Base-by-base conservation (phyloP, 306 rosid genomes). In the Dalbergia oliveri region DNA sequence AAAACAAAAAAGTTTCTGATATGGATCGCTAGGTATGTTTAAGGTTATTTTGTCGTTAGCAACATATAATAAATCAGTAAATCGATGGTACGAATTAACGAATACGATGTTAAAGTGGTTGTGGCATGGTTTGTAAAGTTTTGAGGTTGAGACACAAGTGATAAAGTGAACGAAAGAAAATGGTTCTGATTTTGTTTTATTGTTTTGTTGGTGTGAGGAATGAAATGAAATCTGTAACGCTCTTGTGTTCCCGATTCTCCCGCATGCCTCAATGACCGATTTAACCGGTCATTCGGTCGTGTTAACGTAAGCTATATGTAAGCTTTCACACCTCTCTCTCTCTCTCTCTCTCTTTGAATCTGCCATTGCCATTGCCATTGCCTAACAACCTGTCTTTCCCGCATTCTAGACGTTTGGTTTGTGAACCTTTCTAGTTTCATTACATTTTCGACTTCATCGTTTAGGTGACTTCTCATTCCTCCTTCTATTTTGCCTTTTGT, bases 251-350 rank as follows among this genome's bases (percentile, higher is more conserved):
- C 92, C 91, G 83, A 89, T 82, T 89, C 88, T 88, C 80, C n/a
- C 87, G 97, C 88, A 65, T 68, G 66, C 79, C 59, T 78, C 61
- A 47, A 81, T 72, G 88, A 87, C 91, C 97, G 84, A 88, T 58
- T 83, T 89, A 85, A 3, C 64, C 71, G 94, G 83, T 81, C 85
- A 75, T 88, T 87, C 91, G 75, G 69, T 86, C 85, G 77, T 83
- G 90, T 74, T 61, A 33, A 75, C 69, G 59, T 72, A 73, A 81
- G 79, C 89, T 87, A 86, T 84, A 65, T 76, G 84, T 82, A 88
- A 89, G 86, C 88, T 90, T 74, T 68, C 90, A 5, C 60, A 54
- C 21, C 9, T 62, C 86, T 53, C 70, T 49, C 62, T 54, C 53
- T 51, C 64, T 26, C 80, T 66, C 74, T 70, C 72, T 76, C 83